Base-by-base conservation (phyloP, 495 filamentous ascomycete genomes). In the Trichoderma erinaceum region DNA sequence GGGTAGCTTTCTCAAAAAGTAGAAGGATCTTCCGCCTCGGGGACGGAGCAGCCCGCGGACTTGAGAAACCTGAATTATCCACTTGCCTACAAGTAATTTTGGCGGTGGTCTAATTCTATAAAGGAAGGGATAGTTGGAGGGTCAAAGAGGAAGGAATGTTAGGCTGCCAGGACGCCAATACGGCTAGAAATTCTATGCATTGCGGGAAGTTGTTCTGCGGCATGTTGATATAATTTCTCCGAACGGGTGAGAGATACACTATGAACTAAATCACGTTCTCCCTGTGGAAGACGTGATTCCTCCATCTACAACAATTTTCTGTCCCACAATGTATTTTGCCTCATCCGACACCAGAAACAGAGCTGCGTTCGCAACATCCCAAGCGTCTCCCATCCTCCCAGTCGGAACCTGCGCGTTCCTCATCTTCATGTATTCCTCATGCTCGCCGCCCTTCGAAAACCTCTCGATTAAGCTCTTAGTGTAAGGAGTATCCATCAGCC, bases 341-440 rank as follows among this genome's bases (percentile, higher is more conserved):
- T 81, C 79, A 68, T 83, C 78, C n/a, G 74, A 75, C 0, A 74
- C 81, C 3, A 84, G 71, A 67, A 82, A 84, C 46, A 81, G 64
- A 2, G 74, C 77, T 0, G 80, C 77, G 71, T 80, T 75, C 0
- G 80, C 79, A 7, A 84, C 78, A 70, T 84, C 83, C 76, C 75
- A 80, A 7, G 66, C 75, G 66, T 81, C 75, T 21, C 76, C 70
- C 67, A 71, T 78, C 52, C 70, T 71, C 2, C 63, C 72, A 35
- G 71, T 73, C 23, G 74, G 73, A 52, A 78, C 70, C 2, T 66
- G 74, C 0, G 71, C 72, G 72, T 80, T 82, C 63, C 80, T 73
- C 63, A 78, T 71, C 7, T 76, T 76, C 43, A 83, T 52, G 4
- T 69, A 65, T 27, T 65, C 63, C 18, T 38, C 63, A n/a, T 29